phyloP scores from a whole-genome alignment of 192 early-diverging fungal genomes.

The Entrophospora sp. region DNA sequence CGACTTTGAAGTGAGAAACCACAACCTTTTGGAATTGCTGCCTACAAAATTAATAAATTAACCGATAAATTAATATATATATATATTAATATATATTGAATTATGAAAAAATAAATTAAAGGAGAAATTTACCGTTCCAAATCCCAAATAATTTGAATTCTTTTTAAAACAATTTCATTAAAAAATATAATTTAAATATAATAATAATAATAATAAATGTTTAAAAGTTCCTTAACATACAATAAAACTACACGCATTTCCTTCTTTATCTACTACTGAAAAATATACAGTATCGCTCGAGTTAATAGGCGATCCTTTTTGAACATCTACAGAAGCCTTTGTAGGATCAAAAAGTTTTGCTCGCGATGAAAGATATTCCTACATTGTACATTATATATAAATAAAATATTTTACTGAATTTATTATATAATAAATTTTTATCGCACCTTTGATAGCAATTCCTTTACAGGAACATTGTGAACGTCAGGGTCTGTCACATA shows the following conservation, averaged over 20 bases:
- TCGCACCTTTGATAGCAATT: conserved; percentile 47
- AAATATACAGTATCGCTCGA: conserved; percentile 70
- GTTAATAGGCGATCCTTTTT: conserved; percentile 51
- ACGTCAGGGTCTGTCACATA: conserved; percentile 60
- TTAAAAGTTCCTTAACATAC: too few species aligned
- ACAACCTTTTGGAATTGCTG: conserved; percentile 46
- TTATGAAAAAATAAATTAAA: not conserved
- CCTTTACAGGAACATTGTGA: conserved; percentile 35
- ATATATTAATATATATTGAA: conserved; percentile 11
- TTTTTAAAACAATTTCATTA: too few species aligned
- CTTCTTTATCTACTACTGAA: conserved; percentile 60
- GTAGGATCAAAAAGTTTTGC: conserved; percentile 44
- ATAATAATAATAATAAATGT: not conserved
- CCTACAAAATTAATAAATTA: conserved; percentile 27
- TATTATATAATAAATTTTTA: too few species aligned
- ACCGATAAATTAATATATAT: conserved; percentile 3
- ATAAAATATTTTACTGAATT: not conserved
- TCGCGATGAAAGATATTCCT: conserved; percentile 48
- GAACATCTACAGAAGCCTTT: conserved; percentile 38
- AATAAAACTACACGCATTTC: conserved; percentile 78
- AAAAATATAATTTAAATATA: too few species aligned
- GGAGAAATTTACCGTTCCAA: conserved; percentile 29
- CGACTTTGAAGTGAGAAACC: conserved; percentile 66
- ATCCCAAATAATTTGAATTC: conserved; percentile 44
- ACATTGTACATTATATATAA: too few species aligned